Base-by-base conservation (phyloP, 139 green algal genomes). In the Coelastrella sp. region DNA sequence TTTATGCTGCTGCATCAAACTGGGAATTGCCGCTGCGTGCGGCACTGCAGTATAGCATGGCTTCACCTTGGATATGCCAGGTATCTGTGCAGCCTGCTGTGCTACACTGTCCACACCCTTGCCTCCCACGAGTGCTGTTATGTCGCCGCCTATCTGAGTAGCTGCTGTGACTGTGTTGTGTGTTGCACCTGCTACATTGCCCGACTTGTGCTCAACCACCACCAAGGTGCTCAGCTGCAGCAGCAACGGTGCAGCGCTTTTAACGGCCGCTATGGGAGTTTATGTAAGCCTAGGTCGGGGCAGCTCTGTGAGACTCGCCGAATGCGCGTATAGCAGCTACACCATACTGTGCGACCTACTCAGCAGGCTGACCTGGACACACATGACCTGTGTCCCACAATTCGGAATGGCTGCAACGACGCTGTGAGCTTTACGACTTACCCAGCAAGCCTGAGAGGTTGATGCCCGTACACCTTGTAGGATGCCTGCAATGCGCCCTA, bases 141-240 rank as follows among this genome's bases (percentile, higher is more conserved):
- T 71, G 10, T 85, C 56, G 5, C 83, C 83, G 5, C 73, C 88
- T 3, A 95, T 83, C n/a, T 81, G 17, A 32, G 19, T 19, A 5
- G 91, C 93, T 73, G 93, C 93, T 7, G 79, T 84, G 5, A 94
- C 60, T 8, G 93, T 91, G 57, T 80, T 92, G 0, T 94, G 89
- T 2, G 93, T 94, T 6, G 89, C 60, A 8, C 77, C 73, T 5
- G 90, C 81, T 22, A 96, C 74, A 75, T 59, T 59, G 58, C 82
- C 88, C 11, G 88, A 85, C 3, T 82, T 92, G 83, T 94, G 90
- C 83, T 96, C 93, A 4, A 93, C 94, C 23, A 94, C 66, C 3
- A 96, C 66, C n/a, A 96, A 79, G 0, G 91, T 93, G 20, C 87
- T 91, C 6, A 76, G 68, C 68, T 76, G 68, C 68, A 76, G 68